Base-by-base conservation (phyloP, 768 basidiomycete species). In the Rhodocollybia butyracea region DNA sequence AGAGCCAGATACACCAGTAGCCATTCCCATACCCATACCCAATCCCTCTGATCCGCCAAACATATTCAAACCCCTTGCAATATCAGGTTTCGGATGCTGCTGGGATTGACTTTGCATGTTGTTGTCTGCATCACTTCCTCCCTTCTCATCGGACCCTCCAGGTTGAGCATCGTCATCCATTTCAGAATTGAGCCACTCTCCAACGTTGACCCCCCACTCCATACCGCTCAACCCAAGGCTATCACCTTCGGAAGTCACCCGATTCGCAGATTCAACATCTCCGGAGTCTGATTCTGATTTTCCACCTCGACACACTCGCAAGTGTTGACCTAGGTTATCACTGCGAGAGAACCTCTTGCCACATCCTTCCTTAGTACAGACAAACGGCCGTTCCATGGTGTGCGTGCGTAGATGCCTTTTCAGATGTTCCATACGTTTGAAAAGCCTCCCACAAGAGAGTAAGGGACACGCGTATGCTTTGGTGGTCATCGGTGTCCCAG, bases 391-490 rank as follows among this genome's bases (percentile, higher is more conserved):
- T 69, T 95, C 93, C 82, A 91, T 82, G 26, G 92, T 94, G 66
- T 96, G 94, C 8, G 92, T 93, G 56, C 91, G 80, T 29, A 94
- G 71, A 68, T 96, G 94, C 41, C 93, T 73, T 71, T 91, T 90
- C 61, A 95, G 79, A 66, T 96, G 93, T 65, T 96, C 94, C 81
- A 89, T 86, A 11, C 94, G 84, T 77, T 93, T 94, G 82, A 95
- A 96, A 61, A 88, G 73, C 59, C 89, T 76, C 3, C 89, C 84
- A 64, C 94, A 97, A 13, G 89, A 89, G 68, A 82, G 86, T 2
- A 93, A 77, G 19, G 91, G 91, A 70, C 94, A 96, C 46, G 86
- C 80, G 64, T 85, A 94, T 3, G 84, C 30, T 77, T 76, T 61
- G 77, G 66, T 58, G 19, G 71, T 64, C 38, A 36, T 51, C 7